phyloP scores from a whole-genome alignment of 1,284 basidiomycete species.

The Trichosporon sp. region DNA sequence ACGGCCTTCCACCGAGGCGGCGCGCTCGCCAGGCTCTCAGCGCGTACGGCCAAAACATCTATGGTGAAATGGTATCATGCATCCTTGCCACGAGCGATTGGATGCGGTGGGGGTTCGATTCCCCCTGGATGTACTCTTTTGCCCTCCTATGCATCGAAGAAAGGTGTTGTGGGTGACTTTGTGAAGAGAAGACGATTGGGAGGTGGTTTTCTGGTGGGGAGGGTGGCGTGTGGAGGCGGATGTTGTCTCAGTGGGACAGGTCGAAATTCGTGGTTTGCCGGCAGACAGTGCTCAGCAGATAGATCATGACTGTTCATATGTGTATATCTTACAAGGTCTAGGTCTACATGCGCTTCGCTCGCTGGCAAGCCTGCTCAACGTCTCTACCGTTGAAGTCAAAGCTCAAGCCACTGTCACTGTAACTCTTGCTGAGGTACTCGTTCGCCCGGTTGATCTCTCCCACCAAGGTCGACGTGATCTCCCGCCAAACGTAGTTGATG shows the following conservation, averaged over 20 bases:
- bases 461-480: slow-evolving; percentile 74
- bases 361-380: slow-evolving; percentile 69
- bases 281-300: too few relatives aligned
- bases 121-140: neutral
- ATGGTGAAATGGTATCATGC: neutral
- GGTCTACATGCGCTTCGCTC: slow-evolving; percentile 29
- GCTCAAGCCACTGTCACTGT: slow-evolving; percentile 62
- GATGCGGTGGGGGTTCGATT: neutral
- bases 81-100: neutral
- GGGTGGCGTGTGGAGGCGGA: neutral
- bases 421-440: slow-evolving; percentile 69
- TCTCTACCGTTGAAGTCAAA: slow-evolving; percentile 73
- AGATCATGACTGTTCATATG: neutral
- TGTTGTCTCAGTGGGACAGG: neutral
- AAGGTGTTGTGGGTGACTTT: neutral
- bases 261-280: neutral
- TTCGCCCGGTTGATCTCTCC: slow-evolving; percentile 66
- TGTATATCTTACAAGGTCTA: neutral
- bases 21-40: neutral
- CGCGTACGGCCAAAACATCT: neutral
- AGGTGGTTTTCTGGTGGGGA: neutral
- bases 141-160: neutral
- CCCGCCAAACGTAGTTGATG: slow-evolving; percentile 77
- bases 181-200: neutral
- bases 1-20: neutral